Percentiles rank a stretch among this genome's conserved stretches.
phyloP scores from a whole-genome alignment of 2,329 filamentous ascomycete species.

The Cladosporium sp. region DNA sequence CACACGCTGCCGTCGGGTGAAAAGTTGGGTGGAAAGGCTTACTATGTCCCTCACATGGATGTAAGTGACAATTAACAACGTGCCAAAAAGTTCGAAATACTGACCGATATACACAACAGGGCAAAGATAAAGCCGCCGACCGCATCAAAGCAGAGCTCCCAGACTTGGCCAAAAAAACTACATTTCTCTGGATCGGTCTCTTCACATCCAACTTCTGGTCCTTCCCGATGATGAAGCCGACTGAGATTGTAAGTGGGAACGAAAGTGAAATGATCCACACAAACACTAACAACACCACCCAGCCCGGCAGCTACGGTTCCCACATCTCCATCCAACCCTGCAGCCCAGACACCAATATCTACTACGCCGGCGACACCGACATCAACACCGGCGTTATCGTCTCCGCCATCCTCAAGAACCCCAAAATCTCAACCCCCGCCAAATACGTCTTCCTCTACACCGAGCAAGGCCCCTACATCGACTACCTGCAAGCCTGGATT shows the following conservation, averaged over 20 bases:
- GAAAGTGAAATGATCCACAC: no score
- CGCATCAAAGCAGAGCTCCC: conserved; percentile 15
- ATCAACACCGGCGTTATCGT: conserved; percentile 16
- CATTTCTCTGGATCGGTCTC: conserved; percentile 19
- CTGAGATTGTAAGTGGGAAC: conserved; percentile 10
- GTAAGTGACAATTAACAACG: background rate
- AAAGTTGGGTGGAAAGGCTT: conserved; percentile 12
- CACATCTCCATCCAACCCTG: conserved; percentile 14
- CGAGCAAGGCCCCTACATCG: conserved; percentile 14
- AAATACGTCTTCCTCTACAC: conserved; percentile 17
- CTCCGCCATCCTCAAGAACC: conserved; percentile 14
- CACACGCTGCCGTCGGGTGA: conserved; percentile 14
- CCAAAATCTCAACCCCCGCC: conserved; percentile 9
- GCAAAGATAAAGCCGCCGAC: conserved; percentile 20
- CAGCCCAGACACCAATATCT: conserved; percentile 8
- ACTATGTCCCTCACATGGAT: conserved; percentile 8
- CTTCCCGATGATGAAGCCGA: conserved; percentile 8
- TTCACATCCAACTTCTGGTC: conserved; percentile 18
- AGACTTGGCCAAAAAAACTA: conserved; percentile 18
- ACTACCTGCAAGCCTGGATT: conserved; percentile 15
- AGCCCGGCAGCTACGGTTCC: conserved; percentile 8
- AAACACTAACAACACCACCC: background rate
- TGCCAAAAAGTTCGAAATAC: background rate
- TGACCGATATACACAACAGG: conserved; percentile 8
- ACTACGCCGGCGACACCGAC: conserved; percentile 14